phyloP scores from a whole-genome alignment of 345 rosid species.

The Cardamine resedifolia region DNA sequence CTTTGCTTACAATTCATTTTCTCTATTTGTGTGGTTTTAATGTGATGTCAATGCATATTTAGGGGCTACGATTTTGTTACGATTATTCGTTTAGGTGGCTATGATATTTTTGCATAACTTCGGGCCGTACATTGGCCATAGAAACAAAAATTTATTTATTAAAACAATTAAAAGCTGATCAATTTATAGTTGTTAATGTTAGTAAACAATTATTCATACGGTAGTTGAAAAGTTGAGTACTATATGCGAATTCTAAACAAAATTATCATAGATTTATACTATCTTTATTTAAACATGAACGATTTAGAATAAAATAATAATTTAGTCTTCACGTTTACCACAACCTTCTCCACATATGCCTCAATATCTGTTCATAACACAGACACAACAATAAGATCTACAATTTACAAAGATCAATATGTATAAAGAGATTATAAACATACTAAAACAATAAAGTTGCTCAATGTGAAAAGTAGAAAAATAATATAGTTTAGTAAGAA shows the following conservation, averaged over 20 bases:
- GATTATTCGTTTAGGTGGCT: too few relatives aligned
- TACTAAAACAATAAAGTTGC: too few relatives aligned
- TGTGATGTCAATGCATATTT: background rate
- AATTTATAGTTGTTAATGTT: too few relatives aligned
- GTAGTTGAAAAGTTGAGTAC: background rate
- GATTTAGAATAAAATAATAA: too few relatives aligned
- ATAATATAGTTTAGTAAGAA: background rate
- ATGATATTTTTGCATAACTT: too few relatives aligned
- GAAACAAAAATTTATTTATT: too few relatives aligned
- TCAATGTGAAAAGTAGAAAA: background rate
- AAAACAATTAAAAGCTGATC: background rate
- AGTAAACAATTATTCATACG: background rate
- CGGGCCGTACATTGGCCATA: too few relatives aligned
- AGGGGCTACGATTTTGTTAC: background rate
- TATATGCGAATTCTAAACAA: background rate
- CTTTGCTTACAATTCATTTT: background rate
- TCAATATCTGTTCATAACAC: background rate
- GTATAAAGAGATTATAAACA: too few relatives aligned
- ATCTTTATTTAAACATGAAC: too few relatives aligned
- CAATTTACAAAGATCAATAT: background rate
- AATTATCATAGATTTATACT: too few relatives aligned
- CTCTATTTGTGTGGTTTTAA: background rate
- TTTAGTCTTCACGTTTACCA: background rate
- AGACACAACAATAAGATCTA: background rate
- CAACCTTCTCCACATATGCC: background rate